Base-by-base conservation (phyloP, 2,329 filamentous ascomycete species). In the Fonsecaea erecta region DNA sequence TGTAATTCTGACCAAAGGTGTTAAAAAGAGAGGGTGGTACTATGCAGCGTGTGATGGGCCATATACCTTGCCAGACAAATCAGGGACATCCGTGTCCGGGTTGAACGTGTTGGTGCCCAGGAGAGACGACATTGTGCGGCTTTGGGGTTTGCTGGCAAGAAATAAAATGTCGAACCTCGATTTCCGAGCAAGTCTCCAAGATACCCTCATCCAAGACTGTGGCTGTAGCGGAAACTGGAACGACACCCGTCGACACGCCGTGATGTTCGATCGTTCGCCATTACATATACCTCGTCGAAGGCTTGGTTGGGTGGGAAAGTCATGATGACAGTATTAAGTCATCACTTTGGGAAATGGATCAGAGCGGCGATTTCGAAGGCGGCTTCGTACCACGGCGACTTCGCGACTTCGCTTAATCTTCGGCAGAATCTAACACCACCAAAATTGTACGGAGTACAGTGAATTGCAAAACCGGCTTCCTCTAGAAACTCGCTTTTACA, bases 31-130 rank as follows among this genome's bases (percentile, higher is more conserved):
- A 30, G 3, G n/a, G n/a, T n/a, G n/a, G n/a, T n/a, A n/a, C n/a
- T n/a, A n/a, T n/a, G n/a, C n/a, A n/a, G n/a, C n/a, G n/a, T n/a
- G n/a, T n/a, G n/a, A n/a, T n/a, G n/a, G n/a, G n/a, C n/a, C n/a
- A 40, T 18, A n/a, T 46, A 80, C 75, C 68, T 80, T 79, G 63
- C 75, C 78, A 8, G 70, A 70, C 6, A 81, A 73, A 51, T 76
- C 72, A 9, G 78, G 77, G 48, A 81, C 78, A 64, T 80, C 76
- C n/a, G 61, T 73, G 14, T 71, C 71, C 9, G 75, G 72, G 30
- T 76, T 70, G 63, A 78, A 79, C 40, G 12, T 40, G 60, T 55
- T 51, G n/a, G 21, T 24, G 6, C 37, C 55, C 21, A 58, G 26
- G 1, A 58, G 37, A 43, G 55, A 58, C 18, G 55, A 58, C 55